phyloP scores from a whole-genome alignment of 1,284 basidiomycete genomes.

The Cronartium quercuum region DNA sequence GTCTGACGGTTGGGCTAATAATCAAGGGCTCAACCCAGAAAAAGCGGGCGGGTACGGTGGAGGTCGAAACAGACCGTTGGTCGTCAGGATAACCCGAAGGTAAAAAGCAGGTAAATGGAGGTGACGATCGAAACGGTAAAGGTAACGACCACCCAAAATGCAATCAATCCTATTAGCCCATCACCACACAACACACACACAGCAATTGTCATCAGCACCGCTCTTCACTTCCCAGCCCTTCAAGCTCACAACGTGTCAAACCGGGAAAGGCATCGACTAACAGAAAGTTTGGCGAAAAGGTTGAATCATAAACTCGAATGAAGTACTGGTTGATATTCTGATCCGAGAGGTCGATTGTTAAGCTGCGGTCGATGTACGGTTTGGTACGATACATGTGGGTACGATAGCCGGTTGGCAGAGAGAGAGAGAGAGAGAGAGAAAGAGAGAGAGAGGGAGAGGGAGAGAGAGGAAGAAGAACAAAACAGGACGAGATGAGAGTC shows the following conservation, averaged over 20 bases:
- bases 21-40: neutral
- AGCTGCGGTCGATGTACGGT: neutral
- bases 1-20: neutral
- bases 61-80: neutral
- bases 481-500: neutral
- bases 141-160: neutral
- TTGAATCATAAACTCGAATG: neutral
- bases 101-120: neutral
- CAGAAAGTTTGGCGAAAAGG: neutral
- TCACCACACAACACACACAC: neutral
- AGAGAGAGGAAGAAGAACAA: neutral
- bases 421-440: too few species aligned
- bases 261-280: neutral
- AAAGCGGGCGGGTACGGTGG: neutral
- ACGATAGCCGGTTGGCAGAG: too few species aligned
- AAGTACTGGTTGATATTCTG: neutral
- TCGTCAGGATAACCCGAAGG: too few species aligned
- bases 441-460: neutral
- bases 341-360: neutral
- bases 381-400: neutral
- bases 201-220: too few species aligned
- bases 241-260: neutral
- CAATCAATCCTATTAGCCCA: neutral
- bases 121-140: neutral
- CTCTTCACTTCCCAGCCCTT: neutral